These are phyloP conservation scores for Colletotrichum plurivorum DNA, from an alignment of 2,329 filamentous ascomycete genomes.

Conservation along the genomic window DNA sequence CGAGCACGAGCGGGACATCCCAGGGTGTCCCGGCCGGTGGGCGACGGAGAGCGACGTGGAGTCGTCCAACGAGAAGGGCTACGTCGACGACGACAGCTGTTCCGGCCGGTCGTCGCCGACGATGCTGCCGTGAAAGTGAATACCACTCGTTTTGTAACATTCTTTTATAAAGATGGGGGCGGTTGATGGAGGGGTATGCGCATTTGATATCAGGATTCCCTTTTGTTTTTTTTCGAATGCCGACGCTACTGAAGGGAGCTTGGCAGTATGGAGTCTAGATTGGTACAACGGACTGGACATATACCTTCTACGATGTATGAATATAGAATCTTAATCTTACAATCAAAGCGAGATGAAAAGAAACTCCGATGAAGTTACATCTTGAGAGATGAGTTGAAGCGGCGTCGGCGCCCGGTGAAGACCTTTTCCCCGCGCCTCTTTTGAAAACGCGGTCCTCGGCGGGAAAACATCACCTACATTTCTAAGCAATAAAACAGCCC, in stretches of 20 bases:
- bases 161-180: neutral
- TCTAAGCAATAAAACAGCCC: no score
- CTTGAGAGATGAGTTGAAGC: no score
- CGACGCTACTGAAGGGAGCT: conserved; percentile 5
- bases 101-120: conserved; percentile 36
- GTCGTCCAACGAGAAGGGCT: conserved; percentile 40
- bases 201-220: conserved; percentile 26
- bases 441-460: no score
- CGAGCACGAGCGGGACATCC: conserved; percentile 37
- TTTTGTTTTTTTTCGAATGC: conserved; percentile 5
- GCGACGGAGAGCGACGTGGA: conserved; percentile 37
- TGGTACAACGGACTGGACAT: conserved; percentile 30
- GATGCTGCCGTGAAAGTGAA: conserved; percentile 9
- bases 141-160: neutral
- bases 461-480: no score
- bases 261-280: conserved; percentile 27
- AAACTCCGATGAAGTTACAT: neutral
- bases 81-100: conserved; percentile 36
- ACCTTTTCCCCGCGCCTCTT: no score
- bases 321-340: conserved; percentile 33
- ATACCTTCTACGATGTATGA: conserved; percentile 41
- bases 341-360: conserved; percentile 8
- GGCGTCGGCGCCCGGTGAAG: no score
- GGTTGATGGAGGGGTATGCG: neutral
- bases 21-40: conserved; percentile 39